Evolutionary conservation across 176 grass and related monocot species (phyloP).

Genomic region (Cenchrus fungigraminus): DNA sequence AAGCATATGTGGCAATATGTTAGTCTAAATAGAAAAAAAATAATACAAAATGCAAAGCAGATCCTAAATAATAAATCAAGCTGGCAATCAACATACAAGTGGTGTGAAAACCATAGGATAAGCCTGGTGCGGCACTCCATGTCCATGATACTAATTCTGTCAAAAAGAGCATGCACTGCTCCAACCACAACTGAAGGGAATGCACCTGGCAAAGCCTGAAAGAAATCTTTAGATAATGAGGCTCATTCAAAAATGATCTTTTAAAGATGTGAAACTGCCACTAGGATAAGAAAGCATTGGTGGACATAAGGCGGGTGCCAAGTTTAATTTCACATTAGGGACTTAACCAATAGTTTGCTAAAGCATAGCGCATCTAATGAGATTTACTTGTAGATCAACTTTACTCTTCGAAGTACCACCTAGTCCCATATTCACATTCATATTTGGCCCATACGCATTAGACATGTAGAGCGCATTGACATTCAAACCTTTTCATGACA

Average conservation of each 20-base stretch:
- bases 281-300: background rate
- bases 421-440: background rate
- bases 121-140: slow-evolving; percentile 94
- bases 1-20: slow-evolving; percentile 1
- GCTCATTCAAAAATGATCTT: slow-evolving; percentile 9
- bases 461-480: background rate
- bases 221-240: slow-evolving; percentile 50
- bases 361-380: background rate
- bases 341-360: background rate
- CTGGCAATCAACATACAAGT: slow-evolving; percentile 76
- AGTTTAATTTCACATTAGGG: background rate
- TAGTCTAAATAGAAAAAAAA: slow-evolving; percentile 24
- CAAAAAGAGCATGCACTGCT: slow-evolving; percentile 95
- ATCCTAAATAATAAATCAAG: slow-evolving; percentile 17
- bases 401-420: background rate
- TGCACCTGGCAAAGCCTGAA: slow-evolving; percentile 92
- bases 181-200: slow-evolving; percentile 97
- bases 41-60: background rate
- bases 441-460: background rate
- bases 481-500: background rate
- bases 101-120: slow-evolving; percentile 99
- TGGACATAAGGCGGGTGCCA: background rate
- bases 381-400: background rate
- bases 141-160: slow-evolving; percentile 93
- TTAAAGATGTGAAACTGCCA: background rate